Percentiles rank a stretch among this genome's conserved stretches.
Evolutionary conservation across 306 rosid species (phyloP).

Genomic region (Adenanthera pavonina): DNA sequence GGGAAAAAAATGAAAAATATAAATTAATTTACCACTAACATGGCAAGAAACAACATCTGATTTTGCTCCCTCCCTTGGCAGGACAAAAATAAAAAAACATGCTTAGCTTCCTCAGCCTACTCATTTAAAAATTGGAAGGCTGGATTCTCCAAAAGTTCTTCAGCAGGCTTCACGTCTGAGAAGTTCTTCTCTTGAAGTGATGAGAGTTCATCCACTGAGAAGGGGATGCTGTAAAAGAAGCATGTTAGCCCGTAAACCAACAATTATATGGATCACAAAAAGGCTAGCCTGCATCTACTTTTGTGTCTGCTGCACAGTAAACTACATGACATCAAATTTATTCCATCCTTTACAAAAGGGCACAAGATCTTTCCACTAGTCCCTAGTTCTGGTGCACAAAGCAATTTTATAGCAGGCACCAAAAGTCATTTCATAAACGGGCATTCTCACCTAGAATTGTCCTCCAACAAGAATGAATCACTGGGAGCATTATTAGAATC

Average conservation of each 20-base stretch:
- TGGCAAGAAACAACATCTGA: conserved; percentile 46
- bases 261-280: not conserved
- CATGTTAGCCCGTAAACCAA: conserved; percentile 17
- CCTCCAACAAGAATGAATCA: conserved; percentile 87
- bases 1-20: not conserved
- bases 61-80: conserved; percentile 37
- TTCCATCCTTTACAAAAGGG: not conserved
- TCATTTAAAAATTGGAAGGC: conserved; percentile 82
- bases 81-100: conserved; percentile 18
- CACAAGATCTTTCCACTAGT: not conserved
- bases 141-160: conserved; percentile 68
- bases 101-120: conserved; percentile 49
- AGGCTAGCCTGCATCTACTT: not conserved
- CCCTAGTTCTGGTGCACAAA: conserved; percentile 7
- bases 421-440: not conserved
- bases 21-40: conserved; percentile 52
- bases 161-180: conserved; percentile 69
- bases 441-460: conserved; percentile 73
- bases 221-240: conserved; percentile 72
- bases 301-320: conserved; percentile 20
- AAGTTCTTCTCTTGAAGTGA: conserved; percentile 76
- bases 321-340: conserved; percentile 5
- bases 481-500: conserved; percentile 76
- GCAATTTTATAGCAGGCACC: not conserved
- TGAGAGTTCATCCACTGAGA: conserved; percentile 87